These are phyloP conservation scores for Populus ilicifolia DNA, from an alignment of 345 rosid species.

Conservation along the genomic window DNA sequence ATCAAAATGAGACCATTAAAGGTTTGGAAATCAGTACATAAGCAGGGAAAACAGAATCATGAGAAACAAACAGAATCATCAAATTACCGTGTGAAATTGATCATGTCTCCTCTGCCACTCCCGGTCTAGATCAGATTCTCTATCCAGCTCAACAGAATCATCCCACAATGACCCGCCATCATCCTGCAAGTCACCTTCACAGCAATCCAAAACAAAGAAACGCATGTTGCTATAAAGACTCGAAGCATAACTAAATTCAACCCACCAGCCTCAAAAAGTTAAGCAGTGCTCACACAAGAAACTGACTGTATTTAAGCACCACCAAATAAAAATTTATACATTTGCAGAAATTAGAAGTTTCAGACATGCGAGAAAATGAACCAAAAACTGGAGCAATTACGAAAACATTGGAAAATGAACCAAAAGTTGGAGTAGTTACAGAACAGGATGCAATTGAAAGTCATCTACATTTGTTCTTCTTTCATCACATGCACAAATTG, in stretches of 20 bases:
- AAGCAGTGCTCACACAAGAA: no score
- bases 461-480: neutral
- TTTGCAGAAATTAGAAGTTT: neutral
- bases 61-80: neutral
- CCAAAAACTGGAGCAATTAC: neutral
- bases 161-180: conserved; percentile 43
- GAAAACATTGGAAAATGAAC: neutral
- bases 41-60: neutral
- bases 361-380: neutral
- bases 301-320: neutral
- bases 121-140: conserved; percentile 34
- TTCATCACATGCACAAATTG: neutral
- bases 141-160: conserved; percentile 41
- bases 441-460: neutral
- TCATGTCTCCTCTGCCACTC: conserved; percentile 44
- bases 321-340: neutral
- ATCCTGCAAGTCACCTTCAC: conserved; percentile 24
- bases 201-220: conserved; percentile 18
- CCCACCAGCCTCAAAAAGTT: no score
- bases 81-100: conserved; percentile 49
- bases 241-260: no score
- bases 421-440: neutral
- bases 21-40: conserved; percentile 1
- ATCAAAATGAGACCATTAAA: neutral
- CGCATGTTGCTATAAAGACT: no score